phyloP scores from a whole-genome alignment of 495 filamentous ascomycete species.

The Chaetomium cochliodes region DNA sequence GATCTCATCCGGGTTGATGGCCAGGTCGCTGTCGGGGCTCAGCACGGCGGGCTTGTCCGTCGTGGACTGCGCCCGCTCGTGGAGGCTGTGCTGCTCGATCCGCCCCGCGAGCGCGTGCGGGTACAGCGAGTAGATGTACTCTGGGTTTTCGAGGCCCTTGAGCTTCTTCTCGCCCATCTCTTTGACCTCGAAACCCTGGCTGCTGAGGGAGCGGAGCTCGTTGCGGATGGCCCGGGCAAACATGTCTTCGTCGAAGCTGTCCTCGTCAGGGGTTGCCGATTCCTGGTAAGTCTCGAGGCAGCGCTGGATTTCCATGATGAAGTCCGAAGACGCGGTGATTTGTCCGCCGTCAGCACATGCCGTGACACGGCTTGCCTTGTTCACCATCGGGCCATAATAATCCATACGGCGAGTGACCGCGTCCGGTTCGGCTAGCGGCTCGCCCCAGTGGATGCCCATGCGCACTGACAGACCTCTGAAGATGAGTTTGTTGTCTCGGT shows the following conservation, averaged over 20 bases:
- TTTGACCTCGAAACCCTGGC: conserved; percentile 94
- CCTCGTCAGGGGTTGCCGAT: conserved; percentile 65
- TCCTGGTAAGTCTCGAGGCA: conserved; percentile 83
- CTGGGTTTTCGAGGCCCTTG: conserved; percentile 96
- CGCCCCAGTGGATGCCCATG: conserved; percentile 96
- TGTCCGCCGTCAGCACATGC: conserved; percentile 95
- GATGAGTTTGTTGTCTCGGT: conserved; percentile 84
- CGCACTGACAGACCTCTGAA: conserved; percentile 91
- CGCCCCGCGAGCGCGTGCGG: conserved; percentile 84
- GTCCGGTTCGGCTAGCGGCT: conserved; percentile 90
- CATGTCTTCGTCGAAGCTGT: conserved; percentile 67
- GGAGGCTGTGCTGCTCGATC: conserved; percentile 60
- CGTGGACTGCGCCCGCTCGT: conserved; percentile 39
- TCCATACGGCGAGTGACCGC: conserved; percentile 98
- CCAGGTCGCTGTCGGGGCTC: conserved; percentile 53
- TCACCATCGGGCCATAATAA: conserved; percentile 99
- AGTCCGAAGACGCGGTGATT: conserved; percentile 93
- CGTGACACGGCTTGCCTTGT: conserved; percentile 89
- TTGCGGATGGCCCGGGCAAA: conserved; percentile 72
- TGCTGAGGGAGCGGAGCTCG: conserved; percentile 82
- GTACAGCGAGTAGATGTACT: conserved; percentile 91
- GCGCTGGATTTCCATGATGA: conserved; percentile 91
- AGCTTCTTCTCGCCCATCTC: conserved; percentile 90
- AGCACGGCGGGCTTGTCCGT: conserved; percentile 48
- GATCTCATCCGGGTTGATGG: conserved; percentile 75